These are phyloP conservation scores for Cubamyces sp. DNA, from an alignment of 768 basidiomycete species.

Conservation along the genomic window DNA sequence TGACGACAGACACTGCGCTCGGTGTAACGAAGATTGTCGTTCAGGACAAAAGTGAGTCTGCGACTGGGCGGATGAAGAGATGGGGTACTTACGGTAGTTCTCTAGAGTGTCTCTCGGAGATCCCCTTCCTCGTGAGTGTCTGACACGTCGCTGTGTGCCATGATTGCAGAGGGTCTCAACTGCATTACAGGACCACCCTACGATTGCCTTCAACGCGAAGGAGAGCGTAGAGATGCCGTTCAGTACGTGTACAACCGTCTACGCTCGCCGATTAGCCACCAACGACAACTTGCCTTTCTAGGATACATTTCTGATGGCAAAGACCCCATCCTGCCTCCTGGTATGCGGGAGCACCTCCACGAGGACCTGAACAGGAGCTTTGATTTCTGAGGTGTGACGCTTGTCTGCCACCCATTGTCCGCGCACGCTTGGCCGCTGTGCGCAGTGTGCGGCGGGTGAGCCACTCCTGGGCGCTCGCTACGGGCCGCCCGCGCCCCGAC, in stretches of 20 bases:
- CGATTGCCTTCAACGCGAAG: slow-evolving; percentile 81
- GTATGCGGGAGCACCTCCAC: slow-evolving; percentile 85
- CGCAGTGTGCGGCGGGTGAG: not conserved
- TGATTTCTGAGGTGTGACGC: slow-evolving; percentile 56
- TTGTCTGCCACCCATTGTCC: not conserved
- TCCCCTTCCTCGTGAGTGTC: slow-evolving; percentile 67
- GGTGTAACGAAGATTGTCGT: slow-evolving; percentile 88
- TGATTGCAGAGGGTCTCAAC: not conserved
- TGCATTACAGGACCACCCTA: slow-evolving; percentile 74
- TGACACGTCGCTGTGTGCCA: not conserved
- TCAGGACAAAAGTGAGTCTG: slow-evolving; percentile 60
- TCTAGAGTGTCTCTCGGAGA: slow-evolving; percentile 66
- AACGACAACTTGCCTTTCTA: slow-evolving; percentile 22
- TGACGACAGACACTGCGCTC: slow-evolving; percentile 98
- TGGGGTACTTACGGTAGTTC: not conserved
- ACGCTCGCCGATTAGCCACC: too few relatives aligned
- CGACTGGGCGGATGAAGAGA: not conserved
- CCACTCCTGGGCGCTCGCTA: not conserved
- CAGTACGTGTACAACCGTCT: slow-evolving; percentile 54
- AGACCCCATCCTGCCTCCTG: slow-evolving; percentile 82
- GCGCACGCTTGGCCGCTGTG: not conserved
- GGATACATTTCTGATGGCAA: slow-evolving; percentile 52
- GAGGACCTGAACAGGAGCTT: slow-evolving; percentile 88
- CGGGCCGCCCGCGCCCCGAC: too few relatives aligned
- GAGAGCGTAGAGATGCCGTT: slow-evolving; percentile 99